phyloP scores from a whole-genome alignment of 208 protist genomes.

The Spongospora subterranea region DNA sequence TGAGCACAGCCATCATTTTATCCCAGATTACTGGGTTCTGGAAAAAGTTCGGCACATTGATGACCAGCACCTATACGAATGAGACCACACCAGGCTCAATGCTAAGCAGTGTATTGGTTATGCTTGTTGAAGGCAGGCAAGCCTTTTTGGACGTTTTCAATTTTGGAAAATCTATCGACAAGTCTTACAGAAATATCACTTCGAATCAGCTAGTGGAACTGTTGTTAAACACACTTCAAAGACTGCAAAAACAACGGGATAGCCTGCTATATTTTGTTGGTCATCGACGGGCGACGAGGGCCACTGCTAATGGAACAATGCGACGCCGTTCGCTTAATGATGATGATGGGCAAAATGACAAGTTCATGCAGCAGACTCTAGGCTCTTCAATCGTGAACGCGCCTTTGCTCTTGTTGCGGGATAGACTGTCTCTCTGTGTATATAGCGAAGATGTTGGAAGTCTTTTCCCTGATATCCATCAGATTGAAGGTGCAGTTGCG shows the following conservation, averaged over 20 bases:
- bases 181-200: neutral
- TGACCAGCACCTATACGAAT: slow-evolving; percentile 21
- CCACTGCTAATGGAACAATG: slow-evolving; percentile 21
- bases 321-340: neutral
- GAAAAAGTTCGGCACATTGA: slow-evolving; percentile 23
- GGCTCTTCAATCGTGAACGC: neutral
- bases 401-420: slow-evolving; percentile 20
- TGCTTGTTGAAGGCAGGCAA: slow-evolving; percentile 36
- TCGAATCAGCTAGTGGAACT: neutral
- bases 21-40: neutral
- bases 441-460: neutral
- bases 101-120: slow-evolving; percentile 23
- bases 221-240: neutral
- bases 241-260: slow-evolving; percentile 26
- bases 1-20: neutral
- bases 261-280: slow-evolving; percentile 57
- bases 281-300: neutral
- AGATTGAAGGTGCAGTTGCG: slow-evolving; percentile 33
- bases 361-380: neutral
- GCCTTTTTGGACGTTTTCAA: slow-evolving; percentile 33
- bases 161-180: neutral
- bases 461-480: slow-evolving; percentile 26
- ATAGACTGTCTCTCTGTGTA: neutral
- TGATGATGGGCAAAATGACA: neutral
- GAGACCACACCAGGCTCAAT: slow-evolving; percentile 12